Base-by-base conservation (phyloP, 1,139 yeast genomes). In the Suhomyces taliae region DNA sequence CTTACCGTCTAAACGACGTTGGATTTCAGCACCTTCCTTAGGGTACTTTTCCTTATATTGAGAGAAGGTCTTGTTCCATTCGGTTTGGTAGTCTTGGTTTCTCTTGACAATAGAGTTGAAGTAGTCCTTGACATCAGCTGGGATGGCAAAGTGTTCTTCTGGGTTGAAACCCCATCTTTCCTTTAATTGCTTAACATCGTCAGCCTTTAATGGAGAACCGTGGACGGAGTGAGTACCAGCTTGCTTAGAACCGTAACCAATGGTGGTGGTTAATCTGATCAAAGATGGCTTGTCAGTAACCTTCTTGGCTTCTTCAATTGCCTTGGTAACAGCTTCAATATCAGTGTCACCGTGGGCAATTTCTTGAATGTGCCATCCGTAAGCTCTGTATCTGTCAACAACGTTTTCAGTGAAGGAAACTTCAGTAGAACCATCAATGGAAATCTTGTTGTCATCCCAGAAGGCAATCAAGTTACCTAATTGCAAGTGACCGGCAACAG, bases 361-460 rank as follows among this genome's bases (percentile, higher is more conserved):
- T 70, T 81, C 78, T 56, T 87, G 57, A 44, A 87, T 80, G 76
- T 93, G 89, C 99, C 99, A 95, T 61, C 96, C 98, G 72, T 93
- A 93, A 50, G 97, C 81, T 76, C 83, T 85, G 72, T 88, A 87
- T 76, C 99, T 85, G 67, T 78, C 79, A 56, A 79, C 65, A 43
- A 95, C 99, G 65, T 95, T 89, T 78, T 95, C 99, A 55, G 97
- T 90, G 83, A 95, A 93, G 55, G 99, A 90, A 56, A 85, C 83
- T 57, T 81, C 77, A 65, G 96, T 95, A 72, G 81, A 77, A 77
- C 99, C 99, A 69, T 93, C 99, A 67, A 93, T 93, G 64, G 99
- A 87, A 77, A 93, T 91, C 70, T 85, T 87, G 86, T 93, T 93
- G 77, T 90, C 97, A 68, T 93, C 99, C 85, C 95, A 95, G 76